These are phyloP conservation scores for Calocera cornea DNA, from an alignment of 768 basidiomycete genomes.

Conservation along the genomic window DNA sequence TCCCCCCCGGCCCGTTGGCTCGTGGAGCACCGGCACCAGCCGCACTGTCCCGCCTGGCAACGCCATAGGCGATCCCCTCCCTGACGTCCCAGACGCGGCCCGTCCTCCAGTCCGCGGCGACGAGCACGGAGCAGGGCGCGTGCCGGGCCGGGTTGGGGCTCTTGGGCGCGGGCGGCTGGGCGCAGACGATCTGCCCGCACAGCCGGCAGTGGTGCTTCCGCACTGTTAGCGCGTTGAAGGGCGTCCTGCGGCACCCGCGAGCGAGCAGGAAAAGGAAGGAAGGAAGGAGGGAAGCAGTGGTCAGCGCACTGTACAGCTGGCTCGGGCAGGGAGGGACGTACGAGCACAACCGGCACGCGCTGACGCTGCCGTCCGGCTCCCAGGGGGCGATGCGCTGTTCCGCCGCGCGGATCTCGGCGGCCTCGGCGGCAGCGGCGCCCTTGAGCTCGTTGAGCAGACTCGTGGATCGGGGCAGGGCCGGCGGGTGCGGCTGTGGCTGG, in stretches of 20 bases:
- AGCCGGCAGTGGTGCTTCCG: slow-evolving; percentile 94
- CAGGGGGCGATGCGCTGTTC: background rate
- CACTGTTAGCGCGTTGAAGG: slow-evolving; percentile 72
- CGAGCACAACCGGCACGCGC: slow-evolving; percentile 29
- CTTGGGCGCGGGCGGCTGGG: slow-evolving; percentile 56
- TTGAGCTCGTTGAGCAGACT: slow-evolving; percentile 1
- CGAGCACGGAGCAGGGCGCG: slow-evolving; percentile 60
- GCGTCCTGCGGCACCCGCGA: slow-evolving; percentile 30
- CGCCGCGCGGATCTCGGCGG: background rate
- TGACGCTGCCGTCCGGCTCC: slow-evolving; percentile 11
- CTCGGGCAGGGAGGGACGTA: background rate
- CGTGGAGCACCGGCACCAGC: too few relatives aligned
- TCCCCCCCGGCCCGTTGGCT: too few relatives aligned
- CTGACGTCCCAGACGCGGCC: slow-evolving; percentile 32
- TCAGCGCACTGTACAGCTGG: too few relatives aligned
- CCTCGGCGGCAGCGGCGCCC: background rate
- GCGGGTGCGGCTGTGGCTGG: background rate
- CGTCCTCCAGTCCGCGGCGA: slow-evolving; percentile 58
- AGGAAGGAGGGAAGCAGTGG: too few relatives aligned
- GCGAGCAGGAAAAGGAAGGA: slow-evolving; percentile 1
- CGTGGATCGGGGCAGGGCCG: background rate
- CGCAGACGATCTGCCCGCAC: slow-evolving; percentile 84
- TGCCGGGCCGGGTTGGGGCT: slow-evolving; percentile 31
- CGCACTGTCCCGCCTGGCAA: slow-evolving; percentile 9
- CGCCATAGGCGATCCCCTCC: slow-evolving; percentile 15